Evolutionary conservation across 208 protist species (phyloP), one percentile per base, ranked within the genome.

Genomic region (Trypanosoma melophagium): DNA sequence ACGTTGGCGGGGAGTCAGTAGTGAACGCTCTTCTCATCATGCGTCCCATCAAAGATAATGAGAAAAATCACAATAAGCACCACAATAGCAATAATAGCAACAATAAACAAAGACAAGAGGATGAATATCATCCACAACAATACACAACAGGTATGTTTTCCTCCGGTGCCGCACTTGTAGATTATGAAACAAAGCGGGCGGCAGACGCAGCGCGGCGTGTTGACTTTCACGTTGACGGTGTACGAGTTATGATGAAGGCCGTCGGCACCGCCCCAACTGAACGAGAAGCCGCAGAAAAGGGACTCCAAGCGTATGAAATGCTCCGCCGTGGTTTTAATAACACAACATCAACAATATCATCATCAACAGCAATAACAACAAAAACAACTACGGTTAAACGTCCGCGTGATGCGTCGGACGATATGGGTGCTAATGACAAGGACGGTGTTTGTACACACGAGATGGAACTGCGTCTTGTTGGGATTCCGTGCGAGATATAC

Each of bases 91-190:
- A 47, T 47, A 47, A 47, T 2, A 47, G 10, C 9, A 47, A 47
- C 42, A n/a, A n/a, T 8, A 47, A 8, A 47, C 9, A 17, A 47
- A 2, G 4, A 47, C 13, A 17, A 47, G 16, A 17, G 10, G 42
- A 47, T 1, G 1, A 47, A 44, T 44, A 44, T 14, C 12, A 44
- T 14, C 7, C 3, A 49, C 19, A 8, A 13, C 13, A 40, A 31
- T 21, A 3, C 13, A 9, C 45, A 24, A 19, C 3, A 35, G 5
- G 28, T 35, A 38, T 50, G 40, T 45, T 12, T 19, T 74, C 56
- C 12, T 54, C 63, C 13, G 75, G 75, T 14, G 71, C 68, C 1
- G 80, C 80, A 13, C 49, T 87, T 21, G 69, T 84, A 7, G 81
- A 80, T 31, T 79, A 82, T 55, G 14, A 14, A 21, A 67, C 62